Percentiles rank a stretch among this genome's conserved stretches.
phyloP scores from a whole-genome alignment of 805 yeast species.

The Starmerella asiatica region DNA sequence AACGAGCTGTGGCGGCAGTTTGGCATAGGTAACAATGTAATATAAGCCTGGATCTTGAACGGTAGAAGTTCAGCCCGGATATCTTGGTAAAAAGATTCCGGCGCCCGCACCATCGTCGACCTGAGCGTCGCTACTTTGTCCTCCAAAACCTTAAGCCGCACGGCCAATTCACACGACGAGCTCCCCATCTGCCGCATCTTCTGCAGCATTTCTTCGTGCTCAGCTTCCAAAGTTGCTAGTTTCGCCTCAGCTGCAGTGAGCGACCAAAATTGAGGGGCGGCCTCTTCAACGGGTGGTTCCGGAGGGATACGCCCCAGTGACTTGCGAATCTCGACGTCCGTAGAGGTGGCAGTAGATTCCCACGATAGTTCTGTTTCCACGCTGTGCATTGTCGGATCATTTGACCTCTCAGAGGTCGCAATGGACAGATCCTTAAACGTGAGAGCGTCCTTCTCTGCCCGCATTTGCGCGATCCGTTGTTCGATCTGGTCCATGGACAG shows the following conservation, averaged over 20 bases:
- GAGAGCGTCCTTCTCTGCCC: background rate
- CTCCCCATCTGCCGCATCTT: constrained; percentile 9
- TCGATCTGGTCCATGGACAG: background rate
- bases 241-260: constrained; percentile 1
- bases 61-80: constrained; percentile 3
- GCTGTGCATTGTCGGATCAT: too few species aligned
- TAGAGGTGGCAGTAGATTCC: too few species aligned
- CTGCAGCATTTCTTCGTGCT: background rate
- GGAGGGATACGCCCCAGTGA: too few species aligned
- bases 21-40: background rate
- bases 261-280: constrained; percentile 4
- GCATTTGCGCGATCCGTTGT: background rate
- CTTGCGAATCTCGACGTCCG: too few species aligned
- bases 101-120: constrained; percentile 8
- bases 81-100: constrained; percentile 5
- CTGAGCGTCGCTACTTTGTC: constrained; percentile 6
- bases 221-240: constrained; percentile 3
- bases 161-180: constrained; percentile 11
- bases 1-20: background rate
- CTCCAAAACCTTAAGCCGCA: background rate
- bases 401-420: too few species aligned
- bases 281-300: too few species aligned
- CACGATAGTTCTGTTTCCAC: too few species aligned
- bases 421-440: background rate
- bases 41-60: background rate